phyloP scores from a whole-genome alignment of 116 monocot species.

The Thalassia testudinum region DNA sequence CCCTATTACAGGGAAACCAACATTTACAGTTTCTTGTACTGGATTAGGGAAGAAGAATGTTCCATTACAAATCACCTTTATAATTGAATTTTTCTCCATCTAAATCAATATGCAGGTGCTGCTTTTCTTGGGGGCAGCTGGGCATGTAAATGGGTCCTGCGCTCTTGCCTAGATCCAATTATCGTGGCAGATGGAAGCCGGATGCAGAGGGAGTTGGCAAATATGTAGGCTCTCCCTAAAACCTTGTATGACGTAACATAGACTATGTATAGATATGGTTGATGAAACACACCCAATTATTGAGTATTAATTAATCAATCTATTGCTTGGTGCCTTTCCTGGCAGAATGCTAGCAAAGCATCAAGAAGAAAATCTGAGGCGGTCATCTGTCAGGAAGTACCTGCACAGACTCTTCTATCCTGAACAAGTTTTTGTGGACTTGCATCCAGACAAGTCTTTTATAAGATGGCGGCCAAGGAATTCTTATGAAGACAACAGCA shows the following conservation, averaged over 20 bases:
- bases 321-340: no score
- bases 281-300: no score
- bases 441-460: conserved; percentile 33
- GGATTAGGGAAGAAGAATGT: no score
- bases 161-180: conserved; percentile 15
- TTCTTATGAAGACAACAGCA: conserved; percentile 18
- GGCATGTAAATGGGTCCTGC: conserved; percentile 2
- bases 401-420: conserved; percentile 47
- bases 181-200: conserved; percentile 43
- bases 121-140: conserved; percentile 5
- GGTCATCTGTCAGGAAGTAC: conserved; percentile 30
- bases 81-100: not conserved
- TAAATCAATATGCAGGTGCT: conserved; percentile 11
- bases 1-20: no score
- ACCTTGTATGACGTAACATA: not conserved
- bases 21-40: no score
- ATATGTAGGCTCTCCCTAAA: conserved; percentile 28
- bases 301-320: no score
- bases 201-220: conserved; percentile 61
- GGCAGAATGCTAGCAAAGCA: conserved; percentile 10
- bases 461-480: conserved; percentile 36
- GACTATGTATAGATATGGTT: no score
- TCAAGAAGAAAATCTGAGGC: conserved; percentile 1
- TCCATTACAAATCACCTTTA: no score
- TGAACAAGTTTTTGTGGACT: conserved; percentile 49